Evolutionary conservation across 2,329 filamentous ascomycete species (phyloP), one percentile per base, ranked within the genome.

Genomic region (Arthroderma uncinatum): DNA sequence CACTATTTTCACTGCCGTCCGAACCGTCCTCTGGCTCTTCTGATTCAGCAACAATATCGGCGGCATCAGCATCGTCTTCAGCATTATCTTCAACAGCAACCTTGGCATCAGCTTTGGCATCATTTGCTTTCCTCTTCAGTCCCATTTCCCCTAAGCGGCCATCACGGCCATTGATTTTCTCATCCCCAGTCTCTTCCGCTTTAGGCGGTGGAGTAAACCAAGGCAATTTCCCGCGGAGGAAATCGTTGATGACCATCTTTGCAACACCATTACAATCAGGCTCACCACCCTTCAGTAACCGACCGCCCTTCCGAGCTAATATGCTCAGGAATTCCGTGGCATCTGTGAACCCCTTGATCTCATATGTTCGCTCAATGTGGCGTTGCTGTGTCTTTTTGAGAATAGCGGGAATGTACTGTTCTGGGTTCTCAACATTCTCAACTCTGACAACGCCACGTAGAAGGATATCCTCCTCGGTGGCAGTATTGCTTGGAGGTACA

Each of bases 171-270:
- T 84, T 82, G n/a, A 85, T 73, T 37, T 69, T 65, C n/a, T 73
- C 73, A 12, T 74, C 76, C 19, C 47, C 47, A 33, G 23, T 16
- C 5, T 76, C 76, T 8, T 74, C 76, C 52, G 72, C 67, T 12
- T 78, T 73, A 1, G 91, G 89, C 8, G 90, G 85, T 7, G 89
- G 84, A 0, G 88, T 93, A 68, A 90, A 98, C 93, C 94, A 98
- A 1, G 93, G 93, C 25, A 97, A 88, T 73, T 92, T 96, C 57
- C 93, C 93, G 62, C 93, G 78, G 67, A 97, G 82, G 70, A 97
- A 98, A 68, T 98, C 93, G 66, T 95, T 97, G 59, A 98, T 76
- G 0, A 98, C 87, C 83, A 95, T 95, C 73, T 95, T 95, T 1
- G 93, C 93, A 52, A 95, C 90, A 65, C 91, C 90, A 65, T 97